These are phyloP conservation scores for Oidium heveae DNA, from an alignment of 2,329 filamentous ascomycete species.

Conservation along the genomic window DNA sequence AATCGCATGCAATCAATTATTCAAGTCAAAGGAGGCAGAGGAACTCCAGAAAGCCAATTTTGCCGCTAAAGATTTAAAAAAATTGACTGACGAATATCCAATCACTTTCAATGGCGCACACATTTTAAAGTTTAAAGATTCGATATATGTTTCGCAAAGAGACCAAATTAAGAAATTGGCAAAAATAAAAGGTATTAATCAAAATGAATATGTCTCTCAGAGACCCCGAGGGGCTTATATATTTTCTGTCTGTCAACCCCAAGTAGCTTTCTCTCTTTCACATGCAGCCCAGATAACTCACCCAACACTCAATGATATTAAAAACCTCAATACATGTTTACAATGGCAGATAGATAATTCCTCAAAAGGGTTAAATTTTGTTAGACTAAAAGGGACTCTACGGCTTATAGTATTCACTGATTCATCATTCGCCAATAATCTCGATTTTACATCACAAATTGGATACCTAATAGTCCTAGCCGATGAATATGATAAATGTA, in stretches of 20 bases:
- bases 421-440: constrained; percentile 1
- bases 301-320: neutral
- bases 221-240: neutral
- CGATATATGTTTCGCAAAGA: neutral
- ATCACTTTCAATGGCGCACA: neutral
- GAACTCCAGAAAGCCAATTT: neutral
- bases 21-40: neutral
- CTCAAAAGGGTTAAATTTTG: neutral
- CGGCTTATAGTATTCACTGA: neutral
- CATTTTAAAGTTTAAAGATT: neutral
- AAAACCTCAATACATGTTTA: neutral
- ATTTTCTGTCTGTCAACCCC: neutral
- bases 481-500: neutral
- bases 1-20: too few species aligned
- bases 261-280: neutral
- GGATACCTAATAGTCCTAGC: neutral
- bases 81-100: neutral
- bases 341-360: neutral
- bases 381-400: constrained; percentile 1
- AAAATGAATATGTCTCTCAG: neutral
- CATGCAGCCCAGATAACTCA: neutral
- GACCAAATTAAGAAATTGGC: neutral
- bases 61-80: neutral
- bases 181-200: neutral
- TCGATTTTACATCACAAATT: neutral